Conservation (phyloP, 2,329 filamentous ascomycete genomes). For the Ilyonectria destructans region DNA sequence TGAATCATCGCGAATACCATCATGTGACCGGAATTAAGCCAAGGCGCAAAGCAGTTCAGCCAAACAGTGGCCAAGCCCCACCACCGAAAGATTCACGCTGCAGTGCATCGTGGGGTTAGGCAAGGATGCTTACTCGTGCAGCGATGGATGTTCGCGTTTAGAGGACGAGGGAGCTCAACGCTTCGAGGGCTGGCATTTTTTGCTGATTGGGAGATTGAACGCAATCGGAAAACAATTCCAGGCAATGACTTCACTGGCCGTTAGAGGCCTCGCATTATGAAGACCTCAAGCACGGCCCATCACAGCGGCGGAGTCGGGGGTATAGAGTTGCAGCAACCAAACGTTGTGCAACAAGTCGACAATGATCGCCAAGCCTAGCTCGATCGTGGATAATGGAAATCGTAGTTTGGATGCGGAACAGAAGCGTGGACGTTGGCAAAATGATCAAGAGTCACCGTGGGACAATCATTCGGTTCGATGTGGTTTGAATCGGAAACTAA, state of each 20-base stretch:
- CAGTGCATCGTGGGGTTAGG: neutral
- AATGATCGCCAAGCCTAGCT: neutral
- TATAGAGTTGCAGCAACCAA: neutral
- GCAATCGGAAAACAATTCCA: neutral
- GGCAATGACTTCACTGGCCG: neutral
- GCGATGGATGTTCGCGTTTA: neutral
- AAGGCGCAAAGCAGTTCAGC: neutral
- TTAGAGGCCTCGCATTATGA: neutral
- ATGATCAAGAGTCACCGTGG: neutral
- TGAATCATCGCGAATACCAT: constrained; percentile 17
- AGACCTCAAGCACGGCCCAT: neutral
- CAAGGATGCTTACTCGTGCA: neutral
- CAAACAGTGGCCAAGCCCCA: constrained; percentile 4
- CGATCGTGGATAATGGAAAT: neutral
- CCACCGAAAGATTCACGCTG: constrained; percentile 12
- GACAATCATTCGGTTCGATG: neutral
- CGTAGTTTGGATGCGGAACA: neutral
- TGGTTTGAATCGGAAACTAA: neutral
- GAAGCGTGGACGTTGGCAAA: neutral
- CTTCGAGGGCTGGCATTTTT: neutral
- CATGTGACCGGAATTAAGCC: constrained; percentile 6
- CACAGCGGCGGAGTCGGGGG: neutral
- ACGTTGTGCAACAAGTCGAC: neutral
- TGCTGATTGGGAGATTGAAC: neutral
- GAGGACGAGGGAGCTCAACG: neutral